These are phyloP conservation scores for Oenanthe javanica DNA, from an alignment of 140 eudicot genomes.

Conservation along the genomic window DNA sequence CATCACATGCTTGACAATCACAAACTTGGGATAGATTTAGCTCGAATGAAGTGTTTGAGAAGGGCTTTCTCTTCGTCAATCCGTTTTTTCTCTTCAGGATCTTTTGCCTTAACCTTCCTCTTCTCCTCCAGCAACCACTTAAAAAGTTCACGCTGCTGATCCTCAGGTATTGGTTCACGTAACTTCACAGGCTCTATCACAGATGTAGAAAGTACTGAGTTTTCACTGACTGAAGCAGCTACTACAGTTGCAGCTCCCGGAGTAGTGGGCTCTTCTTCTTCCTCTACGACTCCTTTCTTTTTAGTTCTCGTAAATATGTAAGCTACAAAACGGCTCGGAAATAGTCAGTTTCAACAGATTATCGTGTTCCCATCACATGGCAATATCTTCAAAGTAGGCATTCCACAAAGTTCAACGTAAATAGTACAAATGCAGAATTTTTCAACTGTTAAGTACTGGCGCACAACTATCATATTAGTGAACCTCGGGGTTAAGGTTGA, in stretches of 20 bases:
- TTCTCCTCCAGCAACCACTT: conserved; percentile 95
- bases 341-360: background rate
- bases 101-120: conserved; percentile 69
- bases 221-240: conserved; percentile 28
- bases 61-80: conserved; percentile 90
- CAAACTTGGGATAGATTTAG: conserved; percentile 65
- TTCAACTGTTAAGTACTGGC: background rate
- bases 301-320: conserved; percentile 64
- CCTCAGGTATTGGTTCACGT: conserved; percentile 56
- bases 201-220: conserved; percentile 22
- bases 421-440: background rate
- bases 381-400: background rate
- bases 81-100: conserved; percentile 60
- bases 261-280: conserved; percentile 25
- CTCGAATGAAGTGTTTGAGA: conserved; percentile 78
- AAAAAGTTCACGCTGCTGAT: conserved; percentile 75
- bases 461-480: background rate
- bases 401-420: background rate
- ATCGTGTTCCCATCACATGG: background rate
- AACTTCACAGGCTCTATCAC: conserved; percentile 27
- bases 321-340: conserved; percentile 31
- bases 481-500: background rate
- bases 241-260: conserved; percentile 20
- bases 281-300: conserved; percentile 40
- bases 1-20: conserved; percentile 22